Conservation (phyloP, 257 asterid species). For the Marsdenia floribunda region DNA sequence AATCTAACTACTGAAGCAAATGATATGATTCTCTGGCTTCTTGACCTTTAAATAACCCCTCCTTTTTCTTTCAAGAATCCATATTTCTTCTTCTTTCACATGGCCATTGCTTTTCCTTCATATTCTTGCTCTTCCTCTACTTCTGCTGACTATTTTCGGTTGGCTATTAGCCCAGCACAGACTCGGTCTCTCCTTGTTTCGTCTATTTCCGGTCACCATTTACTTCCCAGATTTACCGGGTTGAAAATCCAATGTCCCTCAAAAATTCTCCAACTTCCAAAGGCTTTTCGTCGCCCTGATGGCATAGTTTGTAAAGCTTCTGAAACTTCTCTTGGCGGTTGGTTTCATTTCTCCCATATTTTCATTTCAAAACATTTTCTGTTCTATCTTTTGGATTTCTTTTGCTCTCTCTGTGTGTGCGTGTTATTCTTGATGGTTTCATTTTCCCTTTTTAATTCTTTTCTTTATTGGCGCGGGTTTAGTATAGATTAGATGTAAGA, state of each 20-base stretch:
- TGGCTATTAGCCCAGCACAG: not conserved
- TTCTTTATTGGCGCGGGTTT: not conserved
- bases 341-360: not conserved
- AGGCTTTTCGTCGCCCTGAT: slow-evolving; percentile 3
- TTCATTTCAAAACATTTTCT: not conserved
- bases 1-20: not conserved
- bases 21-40: not conserved
- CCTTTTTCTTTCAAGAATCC: not conserved
- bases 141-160: not conserved
- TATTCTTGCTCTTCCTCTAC: not conserved
- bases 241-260: not conserved
- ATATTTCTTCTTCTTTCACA: not conserved
- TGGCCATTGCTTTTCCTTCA: not conserved
- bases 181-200: not conserved
- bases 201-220: not conserved
- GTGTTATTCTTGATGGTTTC: not conserved
- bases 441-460: not conserved
- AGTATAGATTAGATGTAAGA: not conserved
- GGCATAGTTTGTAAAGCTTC: slow-evolving; percentile 13
- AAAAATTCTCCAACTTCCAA: not conserved
- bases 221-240: slow-evolving; percentile 2
- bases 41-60: not conserved
- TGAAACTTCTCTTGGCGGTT: slow-evolving; percentile 4
- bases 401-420: not conserved
- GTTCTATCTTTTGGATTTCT: not conserved